These are phyloP conservation scores for Hyaloscypha finlandica DNA, from an alignment of 495 filamentous ascomycete genomes.

Conservation along the genomic window DNA sequence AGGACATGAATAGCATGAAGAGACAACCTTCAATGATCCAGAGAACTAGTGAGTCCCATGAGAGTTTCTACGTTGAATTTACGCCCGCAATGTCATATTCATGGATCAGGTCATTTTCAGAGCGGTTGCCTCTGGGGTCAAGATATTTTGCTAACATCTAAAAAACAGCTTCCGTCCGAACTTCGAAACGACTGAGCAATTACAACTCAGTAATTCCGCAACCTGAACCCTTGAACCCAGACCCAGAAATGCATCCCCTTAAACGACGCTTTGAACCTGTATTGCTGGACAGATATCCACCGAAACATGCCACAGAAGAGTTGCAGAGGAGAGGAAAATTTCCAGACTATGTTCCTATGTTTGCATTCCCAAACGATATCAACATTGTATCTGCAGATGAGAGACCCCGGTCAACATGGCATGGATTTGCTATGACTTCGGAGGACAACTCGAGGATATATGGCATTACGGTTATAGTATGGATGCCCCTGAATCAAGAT, in stretches of 20 bases:
- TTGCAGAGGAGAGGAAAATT: slow-evolving; percentile 80
- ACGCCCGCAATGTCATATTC: too few species aligned
- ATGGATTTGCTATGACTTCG: slow-evolving; percentile 97
- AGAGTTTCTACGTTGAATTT: not conserved
- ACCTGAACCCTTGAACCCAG: slow-evolving; percentile 84
- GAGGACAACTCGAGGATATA: slow-evolving; percentile 89
- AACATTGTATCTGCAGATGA: slow-evolving; percentile 95
- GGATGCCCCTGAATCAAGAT: slow-evolving; percentile 81
- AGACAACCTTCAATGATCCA: slow-evolving; percentile 74
- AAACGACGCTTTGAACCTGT: slow-evolving; percentile 94
- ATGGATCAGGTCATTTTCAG: too few species aligned
- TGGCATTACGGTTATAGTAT: slow-evolving; percentile 87
- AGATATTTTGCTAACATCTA: not conserved
- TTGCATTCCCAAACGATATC: slow-evolving; percentile 97
- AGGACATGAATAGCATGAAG: slow-evolving; percentile 94
- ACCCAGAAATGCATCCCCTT: slow-evolving; percentile 93
- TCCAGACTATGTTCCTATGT: slow-evolving; percentile 98
- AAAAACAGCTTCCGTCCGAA: slow-evolving; percentile 77
- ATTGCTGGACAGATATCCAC: slow-evolving; percentile 88
- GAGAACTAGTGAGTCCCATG: slow-evolving; percentile 66
- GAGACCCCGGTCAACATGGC: slow-evolving; percentile 91
- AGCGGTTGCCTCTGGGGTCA: too few species aligned
- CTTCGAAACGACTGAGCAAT: slow-evolving; percentile 86
- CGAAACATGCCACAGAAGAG: slow-evolving; percentile 78
- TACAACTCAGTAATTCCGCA: slow-evolving; percentile 98